A percentile compares a stretch with the other conserved stretches of the same genome.
Conservation (phyloP, 176 grass and related monocot genomes). For the Puccinellia tenuiflora region DNA sequence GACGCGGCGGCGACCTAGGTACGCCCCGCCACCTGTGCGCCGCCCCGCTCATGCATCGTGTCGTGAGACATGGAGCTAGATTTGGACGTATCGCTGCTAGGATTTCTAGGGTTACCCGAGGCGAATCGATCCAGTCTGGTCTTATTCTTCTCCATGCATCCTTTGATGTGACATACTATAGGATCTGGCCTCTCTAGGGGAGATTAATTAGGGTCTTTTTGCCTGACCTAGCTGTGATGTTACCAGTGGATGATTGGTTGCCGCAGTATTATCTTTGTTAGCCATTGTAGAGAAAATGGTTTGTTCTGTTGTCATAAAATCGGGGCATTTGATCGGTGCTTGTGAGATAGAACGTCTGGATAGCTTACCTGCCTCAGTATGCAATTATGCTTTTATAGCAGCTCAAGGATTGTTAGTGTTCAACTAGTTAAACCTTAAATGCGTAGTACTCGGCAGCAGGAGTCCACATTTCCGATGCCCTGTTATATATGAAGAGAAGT, state of each 20-base stretch:
- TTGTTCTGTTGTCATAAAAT: no score
- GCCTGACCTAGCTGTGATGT: no score
- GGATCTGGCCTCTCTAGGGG: background rate
- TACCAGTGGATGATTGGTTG: no score
- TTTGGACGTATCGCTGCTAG: background rate
- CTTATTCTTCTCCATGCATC: background rate
- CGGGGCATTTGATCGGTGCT: no score
- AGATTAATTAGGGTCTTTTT: background rate
- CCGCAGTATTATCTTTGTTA: no score
- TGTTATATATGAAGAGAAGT: background rate
- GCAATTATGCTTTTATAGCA: background rate
- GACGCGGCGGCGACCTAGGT: conserved; percentile 68
- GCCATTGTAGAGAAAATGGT: no score
- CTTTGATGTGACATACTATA: background rate
- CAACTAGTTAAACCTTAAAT: background rate
- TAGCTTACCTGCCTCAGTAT: no score
- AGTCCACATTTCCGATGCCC: background rate
- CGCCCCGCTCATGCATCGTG: background rate
- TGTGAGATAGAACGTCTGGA: no score
- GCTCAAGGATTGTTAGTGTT: background rate
- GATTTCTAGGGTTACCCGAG: background rate
- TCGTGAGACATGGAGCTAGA: background rate
- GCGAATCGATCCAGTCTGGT: background rate
- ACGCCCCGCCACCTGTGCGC: background rate
- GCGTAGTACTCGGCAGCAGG: background rate